phyloP scores from a whole-genome alignment of 2,329 filamentous ascomycete genomes.

The Alternaria angustiovoidea region DNA sequence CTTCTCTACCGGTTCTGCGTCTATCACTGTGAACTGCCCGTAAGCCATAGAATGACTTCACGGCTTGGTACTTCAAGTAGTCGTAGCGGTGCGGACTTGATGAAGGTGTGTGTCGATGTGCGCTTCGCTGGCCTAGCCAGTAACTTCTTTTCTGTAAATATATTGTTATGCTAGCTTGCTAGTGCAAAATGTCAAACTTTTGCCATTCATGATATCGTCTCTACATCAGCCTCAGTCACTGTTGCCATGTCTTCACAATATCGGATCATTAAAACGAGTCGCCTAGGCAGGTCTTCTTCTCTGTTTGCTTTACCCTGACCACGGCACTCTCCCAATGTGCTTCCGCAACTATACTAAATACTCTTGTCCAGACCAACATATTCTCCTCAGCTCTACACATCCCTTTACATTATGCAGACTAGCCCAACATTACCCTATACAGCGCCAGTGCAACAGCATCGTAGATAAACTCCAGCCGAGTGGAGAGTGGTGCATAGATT shows the following conservation, averaged over 20 bases:
- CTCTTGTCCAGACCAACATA: conserved; percentile 14
- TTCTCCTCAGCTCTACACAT: not conserved
- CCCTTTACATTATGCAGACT: conserved; percentile 21
- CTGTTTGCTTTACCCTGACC: not conserved
- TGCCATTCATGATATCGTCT: not conserved
- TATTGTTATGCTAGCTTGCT: conserved; percentile 8
- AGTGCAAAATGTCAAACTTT: conserved; percentile 9
- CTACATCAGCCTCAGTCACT: not conserved
- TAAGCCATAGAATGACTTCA: conserved; percentile 16
- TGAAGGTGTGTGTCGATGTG: not conserved
- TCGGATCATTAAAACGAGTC: not conserved
- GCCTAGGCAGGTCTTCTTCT: not conserved
- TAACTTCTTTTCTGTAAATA: conserved; percentile 10
- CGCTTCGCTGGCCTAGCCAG: not conserved
- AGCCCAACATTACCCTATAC: conserved; percentile 14
- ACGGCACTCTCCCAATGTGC: conserved; percentile 15
- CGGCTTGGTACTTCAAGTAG: not conserved
- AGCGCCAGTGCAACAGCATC: conserved; percentile 13
- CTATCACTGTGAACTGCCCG: conserved; percentile 56
- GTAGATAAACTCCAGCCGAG: conserved; percentile 2
- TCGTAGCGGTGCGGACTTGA: not conserved
- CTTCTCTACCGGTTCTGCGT: conserved; percentile 57
- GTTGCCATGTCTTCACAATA: not conserved
- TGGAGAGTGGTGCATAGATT: conserved; percentile 23
- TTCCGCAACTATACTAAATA: conserved; percentile 17